Evolutionary conservation across 106 monocot genomes (phyloP).

Genomic region (Dendrobium nobile): DNA sequence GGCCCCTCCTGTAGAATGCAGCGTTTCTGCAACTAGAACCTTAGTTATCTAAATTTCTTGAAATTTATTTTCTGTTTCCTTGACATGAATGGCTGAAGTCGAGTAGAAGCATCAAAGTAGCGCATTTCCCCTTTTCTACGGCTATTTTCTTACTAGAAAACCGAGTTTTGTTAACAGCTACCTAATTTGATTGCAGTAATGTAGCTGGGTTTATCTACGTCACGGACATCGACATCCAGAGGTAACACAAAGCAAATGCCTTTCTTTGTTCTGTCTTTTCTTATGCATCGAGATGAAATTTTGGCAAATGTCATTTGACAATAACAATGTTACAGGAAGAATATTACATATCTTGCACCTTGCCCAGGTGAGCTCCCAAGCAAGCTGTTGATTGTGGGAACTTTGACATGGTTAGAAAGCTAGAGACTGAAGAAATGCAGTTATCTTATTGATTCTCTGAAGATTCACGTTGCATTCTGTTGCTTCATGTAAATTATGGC

Average conservation of each 20-base stretch:
- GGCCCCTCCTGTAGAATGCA: not conserved
- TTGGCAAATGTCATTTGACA: not conserved
- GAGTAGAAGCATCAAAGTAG: not conserved
- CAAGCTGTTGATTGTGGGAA: slow-evolving; percentile 56
- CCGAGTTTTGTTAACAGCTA: slow-evolving; percentile 9
- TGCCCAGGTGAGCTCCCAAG: slow-evolving; percentile 85
- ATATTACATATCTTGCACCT: slow-evolving; percentile 76
- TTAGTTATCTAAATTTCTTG: not conserved
- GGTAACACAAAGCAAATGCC: slow-evolving; percentile 27
- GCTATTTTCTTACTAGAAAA: not conserved
- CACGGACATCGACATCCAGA: slow-evolving; percentile 81
- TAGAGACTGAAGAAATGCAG: slow-evolving; percentile 6
- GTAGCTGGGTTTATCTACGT: slow-evolving; percentile 86
- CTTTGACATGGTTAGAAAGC: slow-evolving; percentile 66
- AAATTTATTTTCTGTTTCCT: not conserved
- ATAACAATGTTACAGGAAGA: slow-evolving; percentile 58
- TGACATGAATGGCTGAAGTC: not conserved
- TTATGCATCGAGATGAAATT: not conserved
- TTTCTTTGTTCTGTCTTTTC: not conserved
- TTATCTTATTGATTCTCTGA: not conserved
- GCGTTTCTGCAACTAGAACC: not conserved
- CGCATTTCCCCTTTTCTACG: not conserved
- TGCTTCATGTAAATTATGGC: not conserved
- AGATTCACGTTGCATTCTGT: not conserved
- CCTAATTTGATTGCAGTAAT: slow-evolving; percentile 52